Evolutionary conservation across 2,329 filamentous ascomycete genomes (phyloP), one percentile per base, ranked within the genome.

Genomic region (Venturiaceae sp.): DNA sequence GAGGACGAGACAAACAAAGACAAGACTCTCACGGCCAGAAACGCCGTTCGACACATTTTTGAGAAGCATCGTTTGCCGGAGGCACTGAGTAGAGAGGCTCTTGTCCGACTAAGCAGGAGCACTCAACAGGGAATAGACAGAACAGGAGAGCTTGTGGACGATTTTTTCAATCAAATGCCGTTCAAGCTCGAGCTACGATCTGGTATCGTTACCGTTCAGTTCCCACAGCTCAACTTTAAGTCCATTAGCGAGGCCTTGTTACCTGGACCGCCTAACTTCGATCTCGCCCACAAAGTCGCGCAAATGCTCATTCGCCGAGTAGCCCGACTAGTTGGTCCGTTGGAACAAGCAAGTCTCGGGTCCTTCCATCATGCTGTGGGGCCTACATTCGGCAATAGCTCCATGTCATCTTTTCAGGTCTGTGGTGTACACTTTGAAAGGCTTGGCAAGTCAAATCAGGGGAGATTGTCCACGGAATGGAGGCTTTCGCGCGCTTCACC

Each of bases 1-100:
- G 89, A 94, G 68, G 94, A 99, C 68, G 74, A 77, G 44, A 96
- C 92, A 1, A 99, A 99, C 67, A 71, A 77, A 16, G 87, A 96
- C 65, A 80, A 77, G 8, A 90, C 85, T 0, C 73, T 95, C 60
- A 96, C 94, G 0, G 73, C 80, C 47, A 83, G 94, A 37, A 99
- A 99, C 66, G 85, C 92, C 0, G 77, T 96, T 37, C 83, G 92
- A 33, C 75, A 87, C 68, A 69, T 95, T 46, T 77, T 82, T 21
- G 73, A 76, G 28, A 72, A 79, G 4, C 72, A 85, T 60, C 66
- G 70, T 2, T 74, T 97, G 3, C 92, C 94, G 0, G 16, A 30
- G 23, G 57, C 57, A 16, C 58, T 56, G 8, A 13, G 26, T 19
- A 44, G 32, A 11, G 19, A 37, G 30, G 21, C n/a, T 33, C 53